These are phyloP conservation scores for Aspergillus sp. DNA, from an alignment of 2,329 filamentous ascomycete genomes.

Conservation along the genomic window DNA sequence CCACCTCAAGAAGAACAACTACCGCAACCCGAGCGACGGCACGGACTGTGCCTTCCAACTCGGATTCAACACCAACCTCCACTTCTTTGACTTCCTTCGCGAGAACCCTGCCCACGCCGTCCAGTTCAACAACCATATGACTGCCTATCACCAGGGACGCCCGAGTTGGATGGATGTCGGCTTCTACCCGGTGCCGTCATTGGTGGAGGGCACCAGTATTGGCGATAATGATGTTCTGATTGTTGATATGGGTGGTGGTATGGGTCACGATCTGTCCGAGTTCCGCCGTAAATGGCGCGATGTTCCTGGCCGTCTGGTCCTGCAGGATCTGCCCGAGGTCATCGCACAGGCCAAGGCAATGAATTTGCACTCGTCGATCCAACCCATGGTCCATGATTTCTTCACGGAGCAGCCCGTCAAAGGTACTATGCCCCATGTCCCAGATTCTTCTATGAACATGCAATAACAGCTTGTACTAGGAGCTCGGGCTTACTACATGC, in stretches of 20 bases:
- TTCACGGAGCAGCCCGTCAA: conserved; percentile 47
- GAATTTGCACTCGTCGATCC: conserved; percentile 14
- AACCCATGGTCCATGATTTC: conserved; percentile 46
- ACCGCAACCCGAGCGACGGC: conserved; percentile 21
- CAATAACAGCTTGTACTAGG: conserved; percentile 1
- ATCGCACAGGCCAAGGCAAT: conserved; percentile 21
- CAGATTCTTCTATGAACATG: neutral
- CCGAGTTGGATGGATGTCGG: conserved; percentile 23
- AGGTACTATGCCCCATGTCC: conserved; percentile 19
- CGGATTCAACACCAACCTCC: conserved; percentile 20
- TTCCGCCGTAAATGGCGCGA: conserved; percentile 37
- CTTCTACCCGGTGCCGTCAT: conserved; percentile 26
- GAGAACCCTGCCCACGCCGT: conserved; percentile 15
- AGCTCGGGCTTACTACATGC: conserved; percentile 30
- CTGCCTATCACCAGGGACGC: conserved; percentile 18
- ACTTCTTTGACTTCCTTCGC: conserved; percentile 24
- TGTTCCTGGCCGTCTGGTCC: conserved; percentile 42
- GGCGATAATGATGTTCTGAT: conserved; percentile 21
- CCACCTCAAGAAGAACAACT: conserved; percentile 22
- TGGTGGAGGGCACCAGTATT: conserved; percentile 11
- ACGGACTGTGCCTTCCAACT: conserved; percentile 23
- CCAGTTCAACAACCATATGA: conserved; percentile 23
- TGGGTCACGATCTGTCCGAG: conserved; percentile 40
- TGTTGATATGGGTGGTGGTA: conserved; percentile 45
- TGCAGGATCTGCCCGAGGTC: conserved; percentile 49